Percentiles rank a stretch among this genome's conserved stretches.
Conservation (phyloP, 108 stramenopile genomes). For the Cylindrotheca closterium region DNA sequence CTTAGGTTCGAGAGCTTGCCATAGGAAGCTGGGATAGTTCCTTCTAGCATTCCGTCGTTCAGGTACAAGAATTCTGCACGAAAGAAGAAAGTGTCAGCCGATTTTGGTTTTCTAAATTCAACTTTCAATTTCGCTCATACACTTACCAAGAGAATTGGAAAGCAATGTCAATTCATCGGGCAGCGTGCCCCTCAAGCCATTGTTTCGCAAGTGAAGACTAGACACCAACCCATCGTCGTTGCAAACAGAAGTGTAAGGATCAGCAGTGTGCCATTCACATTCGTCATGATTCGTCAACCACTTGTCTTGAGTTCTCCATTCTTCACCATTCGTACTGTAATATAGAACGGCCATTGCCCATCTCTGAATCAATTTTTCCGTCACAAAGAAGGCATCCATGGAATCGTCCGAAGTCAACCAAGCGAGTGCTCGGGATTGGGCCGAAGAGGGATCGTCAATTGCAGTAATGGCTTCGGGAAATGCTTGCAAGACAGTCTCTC, state of each 20-base stretch:
- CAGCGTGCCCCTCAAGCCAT: constrained; percentile 39
- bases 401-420: neutral
- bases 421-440: neutral
- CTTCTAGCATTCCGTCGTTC: constrained; percentile 32
- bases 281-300: constrained; percentile 20
- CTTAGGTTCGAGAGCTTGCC: constrained; percentile 33
- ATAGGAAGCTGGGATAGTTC: constrained; percentile 35
- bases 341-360: constrained; percentile 21
- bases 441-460: neutral
- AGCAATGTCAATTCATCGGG: constrained; percentile 27
- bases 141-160: constrained; percentile 11
- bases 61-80: constrained; percentile 2
- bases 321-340: constrained; percentile 19
- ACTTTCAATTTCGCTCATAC: neutral
- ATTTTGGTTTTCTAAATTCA: constrained; percentile 25
- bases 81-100: constrained; percentile 3
- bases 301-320: constrained; percentile 11
- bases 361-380: constrained; percentile 12
- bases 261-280: constrained; percentile 11
- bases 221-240: neutral
- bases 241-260: neutral
- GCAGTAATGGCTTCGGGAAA: neutral
- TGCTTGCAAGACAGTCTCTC: neutral
- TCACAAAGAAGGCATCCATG: neutral
- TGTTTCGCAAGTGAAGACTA: constrained; percentile 25